phyloP scores from a whole-genome alignment of 2,329 filamentous ascomycete genomes.

The Talaromyces sp. region DNA sequence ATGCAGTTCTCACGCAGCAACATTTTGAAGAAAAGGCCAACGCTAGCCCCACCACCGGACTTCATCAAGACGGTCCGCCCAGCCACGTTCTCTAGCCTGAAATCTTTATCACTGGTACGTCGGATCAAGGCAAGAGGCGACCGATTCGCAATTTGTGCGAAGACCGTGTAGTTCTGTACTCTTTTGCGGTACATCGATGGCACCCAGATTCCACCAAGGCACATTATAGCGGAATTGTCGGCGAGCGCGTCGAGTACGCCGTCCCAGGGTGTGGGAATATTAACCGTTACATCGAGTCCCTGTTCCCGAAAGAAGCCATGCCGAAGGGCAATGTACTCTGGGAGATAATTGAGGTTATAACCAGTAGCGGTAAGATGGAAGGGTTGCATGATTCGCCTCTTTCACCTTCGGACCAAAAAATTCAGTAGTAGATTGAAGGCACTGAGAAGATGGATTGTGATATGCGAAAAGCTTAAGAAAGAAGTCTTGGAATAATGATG shows the following conservation, averaged over 20 bases:
- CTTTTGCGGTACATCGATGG: conserved; percentile 2
- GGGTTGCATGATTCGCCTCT: neutral
- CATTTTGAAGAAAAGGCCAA: conserved; percentile 9
- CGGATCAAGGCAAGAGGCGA: neutral
- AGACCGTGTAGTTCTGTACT: neutral
- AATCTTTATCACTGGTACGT: neutral
- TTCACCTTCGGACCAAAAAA: no score
- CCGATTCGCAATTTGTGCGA: conserved; percentile 4
- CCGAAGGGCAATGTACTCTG: neutral
- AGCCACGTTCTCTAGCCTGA: neutral
- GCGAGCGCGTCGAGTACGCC: conserved; percentile 3
- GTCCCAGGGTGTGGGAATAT: conserved; percentile 1
- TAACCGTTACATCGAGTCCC: neutral
- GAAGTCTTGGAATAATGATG: no score
- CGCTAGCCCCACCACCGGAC: conserved; percentile 4
- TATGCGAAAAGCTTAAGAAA: no score
- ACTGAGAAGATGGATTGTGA: no score
- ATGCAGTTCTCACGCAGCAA: conserved; percentile 2
- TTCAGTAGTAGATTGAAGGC: no score
- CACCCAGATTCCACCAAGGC: conserved; percentile 6
- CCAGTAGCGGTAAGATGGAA: conserved; percentile 3
- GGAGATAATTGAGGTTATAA: conserved; percentile 2
- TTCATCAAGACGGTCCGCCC: conserved; percentile 3
- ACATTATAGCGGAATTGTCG: neutral
- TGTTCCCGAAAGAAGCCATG: conserved; percentile 2